Evolutionary conservation across 179 eudicot species (phyloP), one percentile per base, ranked within the genome.

Genomic region (Nepenthes alata): DNA sequence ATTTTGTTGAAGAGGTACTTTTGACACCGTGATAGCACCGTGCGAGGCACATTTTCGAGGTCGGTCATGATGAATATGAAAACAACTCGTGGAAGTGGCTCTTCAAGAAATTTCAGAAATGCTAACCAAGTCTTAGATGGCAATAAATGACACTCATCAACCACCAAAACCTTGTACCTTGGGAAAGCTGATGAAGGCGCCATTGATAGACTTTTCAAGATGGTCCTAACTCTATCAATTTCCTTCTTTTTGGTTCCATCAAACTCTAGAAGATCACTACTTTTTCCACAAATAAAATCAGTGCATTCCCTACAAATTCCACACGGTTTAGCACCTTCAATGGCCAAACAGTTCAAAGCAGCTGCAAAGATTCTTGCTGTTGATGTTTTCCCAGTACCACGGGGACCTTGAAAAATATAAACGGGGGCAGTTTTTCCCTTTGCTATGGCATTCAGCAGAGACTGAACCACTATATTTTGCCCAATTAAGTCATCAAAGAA

Each of bases 371-470:
- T 79, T 66, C 82, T 82, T 7, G 99, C 96, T 2, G 89, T 68
- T 9, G 96, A 87, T 51, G 96, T 90, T 70, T 94, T 94, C 15
- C 99, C 99, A 25, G 95, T 83, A 14, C 99, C 99, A 65, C 99
- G 97, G 41, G 97, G 97, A 72, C 99, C 99, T 73, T 94, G 97
- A 65, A 94, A 90, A 47, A 94, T 83, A 85, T 90, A 94, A 60
- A 85, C 71, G 8, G 95, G 86, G 36, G 91, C 88, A 76, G 87
- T 76, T 72, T 91, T 79, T 59, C 87, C 87, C 72, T 83, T 83
- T 55, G 80, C 75, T 65, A 94, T 64, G 14, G 89, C 82, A 77
- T 86, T 94, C 77, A 70, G 65, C 53, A 94, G 88, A 38, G 97
- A 87, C 60, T 87, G 91, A 64, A 87, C 91, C 11, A 84, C 95